phyloP scores from a whole-genome alignment of 2,329 filamentous ascomycete species.

The Hypoxylon sp. region DNA sequence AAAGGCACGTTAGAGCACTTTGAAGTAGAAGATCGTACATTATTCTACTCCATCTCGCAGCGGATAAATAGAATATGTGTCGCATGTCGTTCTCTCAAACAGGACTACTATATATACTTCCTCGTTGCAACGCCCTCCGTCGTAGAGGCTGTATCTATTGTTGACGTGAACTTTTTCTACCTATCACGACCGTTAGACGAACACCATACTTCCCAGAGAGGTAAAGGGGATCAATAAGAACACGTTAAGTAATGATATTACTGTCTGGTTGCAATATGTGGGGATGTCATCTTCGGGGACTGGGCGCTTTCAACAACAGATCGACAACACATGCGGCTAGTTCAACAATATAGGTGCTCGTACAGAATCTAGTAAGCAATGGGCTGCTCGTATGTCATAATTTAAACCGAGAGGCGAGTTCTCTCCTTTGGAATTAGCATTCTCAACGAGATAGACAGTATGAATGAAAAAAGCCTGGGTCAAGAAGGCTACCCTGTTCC shows the following conservation, averaged over 20 bases:
- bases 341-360: background rate
- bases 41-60: too few species aligned
- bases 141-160: background rate
- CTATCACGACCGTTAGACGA: background rate
- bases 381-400: background rate
- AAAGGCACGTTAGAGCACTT: background rate
- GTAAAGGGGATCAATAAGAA: background rate
- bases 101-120: background rate
- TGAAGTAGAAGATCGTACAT: background rate
- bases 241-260: background rate
- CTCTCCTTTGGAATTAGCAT: background rate
- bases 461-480: background rate
- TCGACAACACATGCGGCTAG: background rate
- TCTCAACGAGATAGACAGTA: background rate
- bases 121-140: background rate
- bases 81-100: background rate
- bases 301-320: background rate
- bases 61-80: background rate
- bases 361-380: background rate
- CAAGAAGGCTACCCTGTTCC: background rate
- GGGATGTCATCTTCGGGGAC: background rate
- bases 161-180: background rate
- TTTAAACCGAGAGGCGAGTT: background rate
- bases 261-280: background rate
- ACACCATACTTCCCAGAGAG: background rate